These are phyloP conservation scores for Fusarium dlaminii DNA, from an alignment of 2,329 filamentous ascomycete genomes.

Conservation along the genomic window DNA sequence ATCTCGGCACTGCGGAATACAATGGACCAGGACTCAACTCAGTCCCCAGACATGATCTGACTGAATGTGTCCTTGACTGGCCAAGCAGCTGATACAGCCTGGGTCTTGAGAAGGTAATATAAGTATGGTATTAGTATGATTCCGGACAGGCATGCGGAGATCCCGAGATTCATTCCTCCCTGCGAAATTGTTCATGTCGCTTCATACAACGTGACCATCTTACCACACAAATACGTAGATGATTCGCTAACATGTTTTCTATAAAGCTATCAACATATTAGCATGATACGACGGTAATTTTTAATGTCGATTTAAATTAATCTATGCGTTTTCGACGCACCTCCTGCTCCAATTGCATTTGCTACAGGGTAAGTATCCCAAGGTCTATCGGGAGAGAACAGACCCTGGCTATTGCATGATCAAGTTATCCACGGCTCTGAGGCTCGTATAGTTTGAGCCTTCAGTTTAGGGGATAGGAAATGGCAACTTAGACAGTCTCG, in stretches of 20 bases:
- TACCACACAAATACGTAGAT: background rate
- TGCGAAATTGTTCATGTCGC: background rate
- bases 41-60: background rate
- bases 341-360: background rate
- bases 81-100: background rate
- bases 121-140: no score
- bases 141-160: background rate
- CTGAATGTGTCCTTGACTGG: background rate
- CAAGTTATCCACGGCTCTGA: background rate
- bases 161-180: no score
- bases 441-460: background rate
- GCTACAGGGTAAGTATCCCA: slow-evolving; percentile 18
- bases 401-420: background rate
- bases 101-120: background rate
- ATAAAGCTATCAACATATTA: background rate
- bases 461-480: background rate
- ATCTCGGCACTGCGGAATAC: background rate
- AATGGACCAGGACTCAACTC: background rate
- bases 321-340: background rate
- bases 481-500: background rate
- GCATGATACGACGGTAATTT: background rate
- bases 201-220: background rate
- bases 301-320: background rate
- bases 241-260: background rate
- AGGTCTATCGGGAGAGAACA: background rate